Evolutionary conservation across 225 moss, liverwort and hornwort genomes (phyloP), one percentile per base, ranked within the genome.

Genomic region (Bryum argenteum): DNA sequence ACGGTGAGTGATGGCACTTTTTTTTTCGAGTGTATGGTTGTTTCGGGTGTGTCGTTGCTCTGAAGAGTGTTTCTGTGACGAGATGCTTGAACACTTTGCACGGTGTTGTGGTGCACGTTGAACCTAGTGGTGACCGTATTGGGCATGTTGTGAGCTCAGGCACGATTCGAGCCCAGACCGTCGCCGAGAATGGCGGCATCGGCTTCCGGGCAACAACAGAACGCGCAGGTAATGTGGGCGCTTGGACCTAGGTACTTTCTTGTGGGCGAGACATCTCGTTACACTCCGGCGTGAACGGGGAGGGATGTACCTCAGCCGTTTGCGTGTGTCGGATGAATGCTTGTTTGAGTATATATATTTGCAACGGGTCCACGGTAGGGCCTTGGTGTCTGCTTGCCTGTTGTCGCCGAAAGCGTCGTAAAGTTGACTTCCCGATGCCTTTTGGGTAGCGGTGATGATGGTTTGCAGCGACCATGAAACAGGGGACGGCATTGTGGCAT

Each of bases 201-300:
- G 65, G 72, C 78, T 70, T 72, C n/a, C 69, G 84, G 86, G 72
- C 79, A 79, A 77, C 91, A 89, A 63, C 89, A 85, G 75, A 86
- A 77, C 74, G 75, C 70, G 48, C 86, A 85, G 88, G 89, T 92
- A 79, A 59, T 68, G 44, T 18, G 43, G 66, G 39, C 15, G 80
- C 23, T 69, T 48, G 15, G 47, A 11, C n/a, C 11, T 67, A 61
- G 67, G 42, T 37, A 65, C 28, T 42, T 64, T 64, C 24, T 43
- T 67, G 0, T 71, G 1, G 33, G 66, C 69, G 54, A 43, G 58
- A 41, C 19, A 28, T 72, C 26, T 45, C 23, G 8, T 33, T 6
- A 33, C 33, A 33, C 33, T 33, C 33, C 33, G 33, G 33, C 33
- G 33, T 33, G 33, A 33, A 33, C 5, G 5, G 4, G 4, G 33